Base-by-base conservation (phyloP, 305 asterid species). In the Euphrasia arctica region DNA sequence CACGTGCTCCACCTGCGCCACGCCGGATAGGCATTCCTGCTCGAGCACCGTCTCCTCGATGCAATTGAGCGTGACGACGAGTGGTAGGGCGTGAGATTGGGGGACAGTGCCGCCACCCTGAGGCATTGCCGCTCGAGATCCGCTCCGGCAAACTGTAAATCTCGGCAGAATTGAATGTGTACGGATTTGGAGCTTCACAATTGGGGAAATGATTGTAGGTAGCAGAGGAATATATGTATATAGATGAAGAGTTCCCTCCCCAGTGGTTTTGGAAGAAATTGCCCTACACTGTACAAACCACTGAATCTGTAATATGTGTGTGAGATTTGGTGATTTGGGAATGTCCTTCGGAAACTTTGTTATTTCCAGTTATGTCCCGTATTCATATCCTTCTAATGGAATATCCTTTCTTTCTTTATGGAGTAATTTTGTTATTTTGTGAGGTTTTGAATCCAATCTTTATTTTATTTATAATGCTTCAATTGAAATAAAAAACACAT, bases 11-110 rank as follows among this genome's bases (percentile, higher is more conserved):
- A 90, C 87, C 14, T 71, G 63, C 69, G 96, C 99, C 54, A 83
- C 74, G 74, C 89, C 91, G 57, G 86, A 71, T 36, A 94, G 82
- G 83, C 91, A 94, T 76, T 85, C 83, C 78, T 88, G 82, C 77
- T 94, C 99, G 22, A 90, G 81, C 54, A 74, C 60, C 1, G 85
- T 32, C 70, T 88, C 96, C 36, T 94, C 99, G 79, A 90, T 78
- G 91, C 98, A 90, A 75, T 94, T 90, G 66, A 94, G 99, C 2
- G 99, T 78, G 8, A 90, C 88, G 9, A 94, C 95, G 3, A 90
- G 68, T 10, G 97, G 99, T 25, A 85, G 76, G 34, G 79, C 60
- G 6, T 75, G 85, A 15, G 82, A 29, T 56, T 70, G 79, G 57
- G 80, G n/a, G 45, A 76, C 58, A 39, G 76, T 71, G 67, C 51